Evolutionary conservation across 495 filamentous ascomycete species (phyloP), one percentile per base, ranked within the genome.

Genomic region (Cercophora samala): DNA sequence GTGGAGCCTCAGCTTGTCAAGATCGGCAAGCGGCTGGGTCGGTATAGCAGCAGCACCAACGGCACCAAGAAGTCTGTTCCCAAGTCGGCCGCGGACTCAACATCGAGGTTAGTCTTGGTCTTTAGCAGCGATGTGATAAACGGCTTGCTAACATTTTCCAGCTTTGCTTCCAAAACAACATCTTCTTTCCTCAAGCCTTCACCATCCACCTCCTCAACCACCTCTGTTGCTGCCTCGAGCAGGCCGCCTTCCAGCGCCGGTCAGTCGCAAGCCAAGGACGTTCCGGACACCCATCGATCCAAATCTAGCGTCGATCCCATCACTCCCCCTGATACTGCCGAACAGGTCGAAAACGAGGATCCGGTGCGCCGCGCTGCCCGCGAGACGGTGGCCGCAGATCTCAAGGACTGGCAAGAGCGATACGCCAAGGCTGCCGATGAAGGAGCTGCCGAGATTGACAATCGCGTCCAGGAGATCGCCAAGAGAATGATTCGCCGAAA

Each of bases 1-100:
- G 94, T 99, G 8, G 93, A 97, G 78, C 96, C 96, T 13, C 95
- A 99, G 74, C 84, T 99, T 0, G 86, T 95, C 60, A 90, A 92
- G 69, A 98, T 99, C 68, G 88, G 92, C 17, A 90, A 97, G 79
- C 85, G 94, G 11, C 84, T 99, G 18, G 95, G 93, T 5, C 85
- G 91, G 65, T 93, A 97, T 77, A 86, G 60, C 63, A 71, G 64
- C 52, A 61, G 66, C 60, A 93, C 97, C 78, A 86, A 58, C 60
- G 70, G 64, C 52, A 61, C 64, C 60, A 75, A 73, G 59, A 77
- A 76, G 63, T 61, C 69, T 6, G 64, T 72, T 18, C 70, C 73
- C 9, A 77, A 72, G 67, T 29, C 69, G 1, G 24, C 62, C 9
- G 22, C 53, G 13, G 75, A 73, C 23, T 25, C 59, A 13, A 56